A percentile compares a stretch with the other conserved stretches of the same genome.
Conservation (phyloP, 768 basidiomycete genomes). For the Auricularia auricula-judae region DNA sequence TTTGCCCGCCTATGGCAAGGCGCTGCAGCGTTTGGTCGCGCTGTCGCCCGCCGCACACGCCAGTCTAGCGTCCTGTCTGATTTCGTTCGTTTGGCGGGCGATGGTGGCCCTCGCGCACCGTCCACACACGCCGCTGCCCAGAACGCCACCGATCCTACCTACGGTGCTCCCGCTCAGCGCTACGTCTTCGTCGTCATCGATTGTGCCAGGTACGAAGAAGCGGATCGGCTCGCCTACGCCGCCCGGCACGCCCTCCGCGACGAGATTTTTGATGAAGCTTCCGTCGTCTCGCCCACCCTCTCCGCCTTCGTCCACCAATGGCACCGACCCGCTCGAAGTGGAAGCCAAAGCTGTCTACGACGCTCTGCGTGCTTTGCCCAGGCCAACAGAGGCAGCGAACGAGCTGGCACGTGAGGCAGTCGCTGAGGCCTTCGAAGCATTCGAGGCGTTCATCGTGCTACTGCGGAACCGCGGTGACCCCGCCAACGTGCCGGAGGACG, state of each 20-base stretch:
- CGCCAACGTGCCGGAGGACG: slow-evolving; percentile 42
- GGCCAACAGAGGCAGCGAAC: slow-evolving; percentile 37
- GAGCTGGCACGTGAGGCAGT: slow-evolving; percentile 66
- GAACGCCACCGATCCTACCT: slow-evolving; percentile 21
- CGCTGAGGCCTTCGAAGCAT: slow-evolving; percentile 61
- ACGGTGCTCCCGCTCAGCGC: slow-evolving; percentile 22
- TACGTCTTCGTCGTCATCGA: background rate
- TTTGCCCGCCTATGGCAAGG: slow-evolving; percentile 53
- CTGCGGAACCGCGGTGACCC: slow-evolving; percentile 34
- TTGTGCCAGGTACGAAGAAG: slow-evolving; percentile 23
- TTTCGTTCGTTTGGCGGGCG: slow-evolving; percentile 63
- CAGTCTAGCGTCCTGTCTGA: slow-evolving; percentile 56
- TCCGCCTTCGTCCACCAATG: slow-evolving; percentile 29
- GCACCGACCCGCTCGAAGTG: slow-evolving; percentile 32
- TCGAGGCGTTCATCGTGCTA: slow-evolving; percentile 45
- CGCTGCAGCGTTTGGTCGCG: slow-evolving; percentile 28
- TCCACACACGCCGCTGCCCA: slow-evolving; percentile 12
- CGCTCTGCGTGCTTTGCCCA: slow-evolving; percentile 48
- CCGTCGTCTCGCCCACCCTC: slow-evolving; percentile 59
- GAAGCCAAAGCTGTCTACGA: slow-evolving; percentile 58
- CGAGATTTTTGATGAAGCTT: slow-evolving; percentile 55
- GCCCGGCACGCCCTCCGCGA: slow-evolving; percentile 43
- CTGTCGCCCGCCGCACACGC: slow-evolving; percentile 49
- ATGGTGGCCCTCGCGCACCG: slow-evolving; percentile 63
- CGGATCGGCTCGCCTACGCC: slow-evolving; percentile 33